Conservation (phyloP, 495 filamentous ascomycete genomes). For the Glonium stellatum region DNA sequence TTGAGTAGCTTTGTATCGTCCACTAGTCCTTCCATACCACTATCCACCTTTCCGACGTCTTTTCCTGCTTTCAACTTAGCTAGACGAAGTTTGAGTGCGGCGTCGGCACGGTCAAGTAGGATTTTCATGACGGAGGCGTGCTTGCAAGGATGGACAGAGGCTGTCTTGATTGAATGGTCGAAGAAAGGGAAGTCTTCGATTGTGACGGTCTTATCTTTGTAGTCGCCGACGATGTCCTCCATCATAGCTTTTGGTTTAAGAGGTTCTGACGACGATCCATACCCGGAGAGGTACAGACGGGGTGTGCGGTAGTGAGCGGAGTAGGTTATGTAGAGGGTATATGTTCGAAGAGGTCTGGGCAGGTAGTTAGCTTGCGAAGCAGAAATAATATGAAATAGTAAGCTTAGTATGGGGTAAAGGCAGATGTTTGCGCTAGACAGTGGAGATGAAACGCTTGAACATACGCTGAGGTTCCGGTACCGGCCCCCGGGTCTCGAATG, state of each 20-base stretch:
- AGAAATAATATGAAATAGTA: too few species aligned
- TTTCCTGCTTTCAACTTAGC: slow-evolving; percentile 62
- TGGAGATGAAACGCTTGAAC: slow-evolving; percentile 30
- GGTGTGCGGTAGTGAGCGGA: slow-evolving; percentile 94
- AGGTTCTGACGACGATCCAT: slow-evolving; percentile 71
- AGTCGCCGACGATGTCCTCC: slow-evolving; percentile 98
- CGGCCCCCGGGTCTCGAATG: slow-evolving; percentile 64
- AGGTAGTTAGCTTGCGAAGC: too few species aligned
- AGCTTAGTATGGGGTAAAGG: too few species aligned
- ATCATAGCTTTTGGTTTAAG: slow-evolving; percentile 89
- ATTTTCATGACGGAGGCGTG: slow-evolving; percentile 98
- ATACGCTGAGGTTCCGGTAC: slow-evolving; percentile 58
- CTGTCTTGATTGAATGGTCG: slow-evolving; percentile 79
- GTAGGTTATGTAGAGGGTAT: slow-evolving; percentile 97
- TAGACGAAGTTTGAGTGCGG: slow-evolving; percentile 79
- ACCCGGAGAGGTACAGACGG: slow-evolving; percentile 90
- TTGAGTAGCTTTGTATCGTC: slow-evolving; percentile 46
- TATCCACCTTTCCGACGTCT: slow-evolving; percentile 50
- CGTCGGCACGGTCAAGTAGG: slow-evolving; percentile 88
- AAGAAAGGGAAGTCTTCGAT: slow-evolving; percentile 96
- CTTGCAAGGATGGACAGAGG: slow-evolving; percentile 86
- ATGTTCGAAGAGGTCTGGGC: slow-evolving; percentile 72
- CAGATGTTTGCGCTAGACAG: neutral
- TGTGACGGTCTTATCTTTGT: slow-evolving; percentile 99
- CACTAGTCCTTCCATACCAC: slow-evolving; percentile 58